These are phyloP conservation scores for Apiotrichum brassicae DNA, from an alignment of 1,284 basidiomycete genomes.

Conservation along the genomic window DNA sequence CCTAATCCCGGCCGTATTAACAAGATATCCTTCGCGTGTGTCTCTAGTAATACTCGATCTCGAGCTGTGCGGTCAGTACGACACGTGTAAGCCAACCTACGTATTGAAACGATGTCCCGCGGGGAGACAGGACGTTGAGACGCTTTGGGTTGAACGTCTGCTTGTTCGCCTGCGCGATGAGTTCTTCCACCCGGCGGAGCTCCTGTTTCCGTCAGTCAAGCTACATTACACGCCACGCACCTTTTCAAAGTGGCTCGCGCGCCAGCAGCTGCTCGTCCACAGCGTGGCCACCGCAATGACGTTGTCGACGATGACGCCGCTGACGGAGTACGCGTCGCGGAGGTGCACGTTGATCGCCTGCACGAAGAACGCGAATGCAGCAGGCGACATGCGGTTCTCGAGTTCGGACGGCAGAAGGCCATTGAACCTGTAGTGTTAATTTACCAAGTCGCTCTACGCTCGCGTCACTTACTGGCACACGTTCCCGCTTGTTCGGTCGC, in stretches of 20 bases:
- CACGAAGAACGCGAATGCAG: slow-evolving; percentile 42
- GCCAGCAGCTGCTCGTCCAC: slow-evolving; percentile 45
- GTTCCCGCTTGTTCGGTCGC: slow-evolving; percentile 48
- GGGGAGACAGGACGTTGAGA: slow-evolving; percentile 49
- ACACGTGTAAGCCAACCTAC: slow-evolving; percentile 31
- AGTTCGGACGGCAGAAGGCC: slow-evolving; percentile 47
- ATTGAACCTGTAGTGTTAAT: slow-evolving; percentile 35
- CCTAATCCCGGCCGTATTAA: too few relatives aligned
- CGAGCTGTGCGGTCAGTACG: background rate
- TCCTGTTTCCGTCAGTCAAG: slow-evolving; percentile 27
- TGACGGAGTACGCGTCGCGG: slow-evolving; percentile 44
- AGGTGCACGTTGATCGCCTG: slow-evolving; percentile 45
- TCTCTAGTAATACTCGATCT: slow-evolving; percentile 2
- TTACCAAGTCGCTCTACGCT: background rate
- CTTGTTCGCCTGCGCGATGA: slow-evolving; percentile 44
- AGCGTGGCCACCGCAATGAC: slow-evolving; percentile 46
- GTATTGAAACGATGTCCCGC: slow-evolving; percentile 49
- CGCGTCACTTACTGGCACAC: slow-evolving; percentile 40
- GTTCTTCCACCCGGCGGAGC: slow-evolving; percentile 37
- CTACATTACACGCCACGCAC: slow-evolving; percentile 29
- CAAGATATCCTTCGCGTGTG: background rate
- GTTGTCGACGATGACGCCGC: slow-evolving; percentile 46
- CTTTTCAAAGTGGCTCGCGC: slow-evolving; percentile 46
- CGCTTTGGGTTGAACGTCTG: slow-evolving; percentile 48
- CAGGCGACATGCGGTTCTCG: slow-evolving; percentile 43